These are phyloP conservation scores for Eragrostis tef DNA, from an alignment of 202 grass and related monocot genomes.

Conservation along the genomic window DNA sequence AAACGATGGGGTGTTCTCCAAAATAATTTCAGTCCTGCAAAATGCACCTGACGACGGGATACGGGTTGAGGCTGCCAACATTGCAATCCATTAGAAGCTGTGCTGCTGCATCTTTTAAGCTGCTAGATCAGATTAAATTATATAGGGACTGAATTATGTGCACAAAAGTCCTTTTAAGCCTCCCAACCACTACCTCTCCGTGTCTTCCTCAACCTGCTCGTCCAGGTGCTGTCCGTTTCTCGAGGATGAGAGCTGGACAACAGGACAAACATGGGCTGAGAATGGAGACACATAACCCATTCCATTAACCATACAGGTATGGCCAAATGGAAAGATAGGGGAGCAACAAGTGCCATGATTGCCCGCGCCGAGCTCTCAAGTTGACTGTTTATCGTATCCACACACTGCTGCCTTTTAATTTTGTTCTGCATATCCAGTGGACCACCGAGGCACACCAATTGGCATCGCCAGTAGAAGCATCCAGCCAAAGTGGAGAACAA, in stretches of 20 bases:
- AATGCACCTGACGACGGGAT: background rate
- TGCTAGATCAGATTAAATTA: too few relatives aligned
- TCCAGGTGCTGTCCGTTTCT: conserved; percentile 37
- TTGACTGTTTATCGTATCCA: background rate
- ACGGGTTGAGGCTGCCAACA: background rate
- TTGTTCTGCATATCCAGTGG: background rate
- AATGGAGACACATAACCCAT: conserved; percentile 23
- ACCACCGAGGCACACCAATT: background rate
- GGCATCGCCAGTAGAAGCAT: background rate
- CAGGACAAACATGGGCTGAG: conserved; percentile 21
- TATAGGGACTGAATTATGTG: background rate
- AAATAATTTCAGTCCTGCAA: background rate
- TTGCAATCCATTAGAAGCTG: background rate
- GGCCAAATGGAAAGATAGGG: conserved; percentile 9
- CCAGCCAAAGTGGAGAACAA: background rate
- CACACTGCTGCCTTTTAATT: background rate
- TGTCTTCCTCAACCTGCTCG: conserved; percentile 4
- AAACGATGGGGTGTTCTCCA: background rate
- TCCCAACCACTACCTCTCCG: conserved; percentile 34
- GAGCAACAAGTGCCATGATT: conserved; percentile 25
- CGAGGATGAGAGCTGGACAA: conserved; percentile 13
- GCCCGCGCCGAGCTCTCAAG: conserved; percentile 2
- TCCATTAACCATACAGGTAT: conserved; percentile 3
- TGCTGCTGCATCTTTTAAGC: background rate
- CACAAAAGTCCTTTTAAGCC: background rate